Evolutionary conservation across 805 yeast genomes (phyloP), one percentile per base, ranked within the genome.

Genomic region (Komagataella kurtzmanii): DNA sequence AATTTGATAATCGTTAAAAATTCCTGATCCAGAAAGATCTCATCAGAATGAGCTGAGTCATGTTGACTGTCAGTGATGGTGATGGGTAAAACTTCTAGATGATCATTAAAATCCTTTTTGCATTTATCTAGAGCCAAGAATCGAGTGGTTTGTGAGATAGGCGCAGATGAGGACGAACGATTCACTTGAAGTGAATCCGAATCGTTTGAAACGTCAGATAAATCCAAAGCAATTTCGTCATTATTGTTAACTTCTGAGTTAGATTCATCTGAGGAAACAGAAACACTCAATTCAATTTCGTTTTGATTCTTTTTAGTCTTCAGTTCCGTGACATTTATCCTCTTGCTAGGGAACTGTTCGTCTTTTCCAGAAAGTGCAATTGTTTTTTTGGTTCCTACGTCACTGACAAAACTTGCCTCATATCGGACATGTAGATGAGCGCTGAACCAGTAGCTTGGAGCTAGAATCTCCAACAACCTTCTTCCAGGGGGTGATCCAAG

Each of bases 41-140:
- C 48, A 4, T 55, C 48, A 17, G 30, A 6, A 6, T 8, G 6
- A 2, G 17, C 53, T 0, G 66, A 57, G 45, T 62, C 64, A 17
- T 59, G 59, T 0, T 49, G 45, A 5, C 40, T 6, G 10, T 57
- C 55, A 0, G 63, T 58, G 12, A 67, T 58, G 4, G 69, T 71
- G 2, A 85, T 65, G 0, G 73, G 70, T 14, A 80, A 21, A 3
- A 76, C 58, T 53, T 83, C 83, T 7, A 88, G 55, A 60, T 75
- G 87, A 21, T 68, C 60, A 19, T 95, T 69, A 60, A 75, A 87
- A 21, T 68, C 59, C 19, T 95, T 69, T 17, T 73, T 66, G 58
- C 95, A 88, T 64, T 91, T 91, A 62, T 90, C 97, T 24, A 91
- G 70, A 0, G 98, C 93, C 30, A 87, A 64, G 58, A 89, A 91